These are phyloP conservation scores for Epichloe sylvatica DNA, from an alignment of 2,329 filamentous ascomycete species.

Conservation along the genomic window DNA sequence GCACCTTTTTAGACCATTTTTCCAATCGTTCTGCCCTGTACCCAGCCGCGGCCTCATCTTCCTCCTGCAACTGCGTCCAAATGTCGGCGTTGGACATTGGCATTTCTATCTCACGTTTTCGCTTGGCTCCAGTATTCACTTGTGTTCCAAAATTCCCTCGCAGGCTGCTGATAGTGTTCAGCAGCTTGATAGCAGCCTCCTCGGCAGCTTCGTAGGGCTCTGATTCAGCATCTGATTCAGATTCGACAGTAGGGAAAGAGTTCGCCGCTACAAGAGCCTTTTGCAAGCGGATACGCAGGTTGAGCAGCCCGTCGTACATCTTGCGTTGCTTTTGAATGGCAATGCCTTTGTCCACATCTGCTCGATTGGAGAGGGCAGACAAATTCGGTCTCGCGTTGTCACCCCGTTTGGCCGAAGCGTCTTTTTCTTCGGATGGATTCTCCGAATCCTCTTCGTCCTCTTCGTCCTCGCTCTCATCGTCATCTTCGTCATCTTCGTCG, in stretches of 20 bases:
- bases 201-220: slow-evolving; percentile 64
- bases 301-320: slow-evolving; percentile 76
- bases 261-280: slow-evolving; percentile 78
- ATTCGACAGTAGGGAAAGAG: slow-evolving; percentile 42
- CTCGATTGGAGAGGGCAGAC: slow-evolving; percentile 17
- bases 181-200: slow-evolving; percentile 69
- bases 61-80: slow-evolving; percentile 55
- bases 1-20: slow-evolving; percentile 72
- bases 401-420: slow-evolving; percentile 9
- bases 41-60: slow-evolving; percentile 45
- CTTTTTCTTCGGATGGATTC: slow-evolving; percentile 18
- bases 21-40: slow-evolving; percentile 62
- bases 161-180: slow-evolving; percentile 64
- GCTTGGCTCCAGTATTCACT: slow-evolving; percentile 43
- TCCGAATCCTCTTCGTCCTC: slow-evolving; percentile 20
- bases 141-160: slow-evolving; percentile 45
- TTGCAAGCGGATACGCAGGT: slow-evolving; percentile 82
- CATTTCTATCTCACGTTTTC: slow-evolving; percentile 39
- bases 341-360: slow-evolving; percentile 67
- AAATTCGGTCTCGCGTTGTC: slow-evolving; percentile 20
- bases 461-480: slow-evolving; percentile 24
- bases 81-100: slow-evolving; percentile 50
- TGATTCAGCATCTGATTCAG: slow-evolving; percentile 23
- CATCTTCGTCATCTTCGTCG: slow-evolving; percentile 25
- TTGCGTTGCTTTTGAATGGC: slow-evolving; percentile 78